Percentiles rank a stretch among this genome's conserved stretches.
Evolutionary conservation across 2,329 filamentous ascomycete genomes (phyloP).

Genomic region (Fusarium sp.): DNA sequence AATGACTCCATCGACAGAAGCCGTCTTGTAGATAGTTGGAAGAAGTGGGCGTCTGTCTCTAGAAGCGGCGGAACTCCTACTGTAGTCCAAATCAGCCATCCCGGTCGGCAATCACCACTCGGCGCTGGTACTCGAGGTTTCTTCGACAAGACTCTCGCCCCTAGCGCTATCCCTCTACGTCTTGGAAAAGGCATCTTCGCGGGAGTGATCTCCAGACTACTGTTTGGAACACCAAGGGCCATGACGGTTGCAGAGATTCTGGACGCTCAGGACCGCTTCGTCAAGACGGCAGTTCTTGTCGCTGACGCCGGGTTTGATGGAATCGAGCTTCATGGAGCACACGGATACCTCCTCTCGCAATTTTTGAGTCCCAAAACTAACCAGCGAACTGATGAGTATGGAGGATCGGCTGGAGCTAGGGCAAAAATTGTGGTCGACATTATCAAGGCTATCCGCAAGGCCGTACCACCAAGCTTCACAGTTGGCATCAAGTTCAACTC

Average conservation of each 20-base stretch:
- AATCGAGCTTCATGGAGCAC: background rate
- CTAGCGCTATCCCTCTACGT: background rate
- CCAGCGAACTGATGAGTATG: background rate
- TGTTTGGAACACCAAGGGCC: background rate
- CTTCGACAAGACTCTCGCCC: background rate
- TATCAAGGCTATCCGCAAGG: background rate
- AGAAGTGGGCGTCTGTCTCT: background rate
- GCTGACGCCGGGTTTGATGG: background rate
- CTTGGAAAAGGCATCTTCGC: background rate
- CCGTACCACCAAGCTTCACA: background rate
- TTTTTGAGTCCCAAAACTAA: background rate
- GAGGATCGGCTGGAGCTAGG: background rate
- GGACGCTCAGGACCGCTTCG: background rate
- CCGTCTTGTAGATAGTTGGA: background rate
- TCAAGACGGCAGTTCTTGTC: background rate
- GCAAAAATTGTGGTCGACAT: background rate
- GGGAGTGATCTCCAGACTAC: background rate
- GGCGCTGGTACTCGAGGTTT: background rate
- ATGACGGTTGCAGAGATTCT: background rate
- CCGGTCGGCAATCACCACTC: background rate
- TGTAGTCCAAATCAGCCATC: background rate
- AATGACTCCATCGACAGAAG: background rate
- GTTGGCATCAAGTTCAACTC: constrained; percentile 1
- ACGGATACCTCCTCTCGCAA: background rate
- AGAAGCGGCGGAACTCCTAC: background rate